Percentiles rank a stretch among this genome's conserved stretches.
Conservation (phyloP, 139 green algal genomes). For the Astrephomene gubernaculifera region DNA sequence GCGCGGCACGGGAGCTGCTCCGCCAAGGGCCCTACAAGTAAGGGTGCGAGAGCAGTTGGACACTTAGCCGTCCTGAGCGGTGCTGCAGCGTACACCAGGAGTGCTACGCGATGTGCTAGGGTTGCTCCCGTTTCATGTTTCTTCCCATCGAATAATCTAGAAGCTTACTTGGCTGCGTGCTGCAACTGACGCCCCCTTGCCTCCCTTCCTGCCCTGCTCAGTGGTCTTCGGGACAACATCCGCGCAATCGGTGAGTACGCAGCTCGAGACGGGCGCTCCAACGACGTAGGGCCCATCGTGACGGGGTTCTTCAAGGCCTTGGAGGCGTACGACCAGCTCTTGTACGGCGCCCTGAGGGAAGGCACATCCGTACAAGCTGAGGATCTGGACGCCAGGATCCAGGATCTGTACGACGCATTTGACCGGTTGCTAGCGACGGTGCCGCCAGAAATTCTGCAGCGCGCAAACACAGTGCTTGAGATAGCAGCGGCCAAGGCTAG, state of each 20-base stretch:
- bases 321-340: constrained; percentile 53
- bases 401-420: constrained; percentile 46
- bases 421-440: constrained; percentile 56
- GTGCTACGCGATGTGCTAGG: too few species aligned
- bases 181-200: too few species aligned
- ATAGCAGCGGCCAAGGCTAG: constrained; percentile 24
- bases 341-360: constrained; percentile 47
- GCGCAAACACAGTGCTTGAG: constrained; percentile 44
- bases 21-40: constrained; percentile 46
- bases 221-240: constrained; percentile 68
- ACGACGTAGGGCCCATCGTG: constrained; percentile 38
- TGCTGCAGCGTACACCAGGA: too few species aligned
- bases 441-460: constrained; percentile 45
- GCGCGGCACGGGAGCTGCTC: constrained; percentile 50
- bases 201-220: constrained; percentile 29
- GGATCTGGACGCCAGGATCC: constrained; percentile 33
- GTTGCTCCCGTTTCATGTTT: too few species aligned
- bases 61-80: too few species aligned
- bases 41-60: too few species aligned
- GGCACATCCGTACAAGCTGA: not conserved
- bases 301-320: constrained; percentile 55
- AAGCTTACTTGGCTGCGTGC: too few species aligned
- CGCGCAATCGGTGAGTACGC: constrained; percentile 60
- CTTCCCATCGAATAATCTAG: too few species aligned
- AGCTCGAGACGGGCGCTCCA: constrained; percentile 9